Conservation (phyloP, 495 filamentous ascomycete genomes). For the Aspergillus bridgeri region DNA sequence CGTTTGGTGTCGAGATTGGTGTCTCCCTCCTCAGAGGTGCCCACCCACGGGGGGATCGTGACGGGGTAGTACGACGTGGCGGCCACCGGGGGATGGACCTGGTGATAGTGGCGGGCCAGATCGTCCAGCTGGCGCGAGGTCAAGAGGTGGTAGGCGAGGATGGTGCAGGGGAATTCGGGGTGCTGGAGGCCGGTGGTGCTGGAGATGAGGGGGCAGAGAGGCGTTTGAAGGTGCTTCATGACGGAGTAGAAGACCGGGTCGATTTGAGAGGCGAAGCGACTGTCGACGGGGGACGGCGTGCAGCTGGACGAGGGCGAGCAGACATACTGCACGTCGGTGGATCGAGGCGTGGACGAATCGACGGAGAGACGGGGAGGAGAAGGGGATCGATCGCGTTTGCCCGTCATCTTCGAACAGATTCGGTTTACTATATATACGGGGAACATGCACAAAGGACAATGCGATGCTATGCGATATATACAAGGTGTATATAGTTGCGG, state of each 20-base stretch:
- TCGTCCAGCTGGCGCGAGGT: conserved; percentile 65
- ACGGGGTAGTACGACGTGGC: conserved; percentile 63
- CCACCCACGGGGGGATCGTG: conserved; percentile 41
- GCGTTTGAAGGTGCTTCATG: conserved; percentile 31
- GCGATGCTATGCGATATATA: background rate
- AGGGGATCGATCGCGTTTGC: background rate
- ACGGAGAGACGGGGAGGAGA: background rate
- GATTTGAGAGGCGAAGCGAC: background rate
- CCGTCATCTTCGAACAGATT: background rate
- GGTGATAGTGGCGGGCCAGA: conserved; percentile 74
- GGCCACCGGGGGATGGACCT: conserved; percentile 51
- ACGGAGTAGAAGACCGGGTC: conserved; percentile 21
- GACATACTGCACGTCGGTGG: background rate
- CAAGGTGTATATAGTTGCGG: background rate
- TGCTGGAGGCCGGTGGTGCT: conserved; percentile 55
- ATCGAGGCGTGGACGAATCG: background rate
- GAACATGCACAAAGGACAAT: no score
- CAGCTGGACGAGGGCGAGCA: background rate
- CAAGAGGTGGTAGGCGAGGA: conserved; percentile 72
- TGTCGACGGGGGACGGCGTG: background rate
- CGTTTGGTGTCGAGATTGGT: conserved; percentile 56
- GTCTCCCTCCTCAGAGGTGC: conserved; percentile 17
- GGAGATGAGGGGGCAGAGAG: conserved; percentile 39
- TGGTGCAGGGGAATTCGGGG: conserved; percentile 60
- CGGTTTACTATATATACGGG: no score